phyloP scores from a whole-genome alignment of 192 early-diverging fungal species.

The Mortierella antarctica region DNA sequence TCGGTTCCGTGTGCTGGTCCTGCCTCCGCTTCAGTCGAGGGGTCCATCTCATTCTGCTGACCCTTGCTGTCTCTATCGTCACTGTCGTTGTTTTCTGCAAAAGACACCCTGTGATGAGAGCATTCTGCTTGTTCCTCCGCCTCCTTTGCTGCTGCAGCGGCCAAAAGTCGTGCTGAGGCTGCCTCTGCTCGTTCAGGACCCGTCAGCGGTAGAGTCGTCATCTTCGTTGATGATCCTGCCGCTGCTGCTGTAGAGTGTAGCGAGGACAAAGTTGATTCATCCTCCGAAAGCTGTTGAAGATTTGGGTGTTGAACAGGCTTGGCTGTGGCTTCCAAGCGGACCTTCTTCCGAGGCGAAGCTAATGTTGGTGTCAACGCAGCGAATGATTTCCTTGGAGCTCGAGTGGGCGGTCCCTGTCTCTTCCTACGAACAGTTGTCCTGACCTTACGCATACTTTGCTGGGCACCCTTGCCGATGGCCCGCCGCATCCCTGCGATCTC shows the following conservation, averaged over 20 bases:
- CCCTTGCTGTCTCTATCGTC: not conserved
- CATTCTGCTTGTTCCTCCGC: not conserved
- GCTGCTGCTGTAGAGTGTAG: too few relatives aligned
- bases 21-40: not conserved
- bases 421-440: not conserved
- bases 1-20: too few relatives aligned
- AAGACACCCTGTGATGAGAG: not conserved
- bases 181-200: too few relatives aligned
- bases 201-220: too few relatives aligned
- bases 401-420: not conserved
- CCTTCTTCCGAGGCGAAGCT: conserved; percentile 11
- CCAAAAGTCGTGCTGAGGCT: too few relatives aligned
- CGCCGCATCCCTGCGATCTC: conserved; percentile 22
- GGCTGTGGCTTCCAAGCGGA: not conserved
- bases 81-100: not conserved
- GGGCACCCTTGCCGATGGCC: conserved; percentile 6
- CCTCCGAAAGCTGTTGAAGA: too few relatives aligned
- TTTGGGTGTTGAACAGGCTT: too few relatives aligned
- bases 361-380: not conserved
- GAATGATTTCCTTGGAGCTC: conserved; percentile 9
- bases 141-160: not conserved
- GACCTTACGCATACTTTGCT: conserved; percentile 8
- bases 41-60: not conserved
- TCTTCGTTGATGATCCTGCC: too few relatives aligned
- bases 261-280: too few relatives aligned